A percentile compares a stretch with the other conserved stretches of the same genome.
Evolutionary conservation across 495 filamentous ascomycete species (phyloP).

Genomic region (Podospora sp.): DNA sequence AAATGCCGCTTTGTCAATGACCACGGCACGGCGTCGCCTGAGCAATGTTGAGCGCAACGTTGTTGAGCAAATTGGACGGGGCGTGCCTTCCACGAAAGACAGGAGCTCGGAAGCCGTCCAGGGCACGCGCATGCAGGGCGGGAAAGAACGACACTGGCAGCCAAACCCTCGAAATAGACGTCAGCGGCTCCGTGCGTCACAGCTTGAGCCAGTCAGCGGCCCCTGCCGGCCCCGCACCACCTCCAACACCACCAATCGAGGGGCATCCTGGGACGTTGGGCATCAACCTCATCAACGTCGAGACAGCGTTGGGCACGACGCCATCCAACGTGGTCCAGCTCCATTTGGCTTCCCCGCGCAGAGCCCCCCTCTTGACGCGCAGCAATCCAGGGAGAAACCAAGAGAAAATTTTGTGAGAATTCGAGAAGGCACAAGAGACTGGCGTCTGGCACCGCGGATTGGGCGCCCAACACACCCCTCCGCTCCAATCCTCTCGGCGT

Average conservation of each 20-base stretch:
- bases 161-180: constrained; percentile 28
- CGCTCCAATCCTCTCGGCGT: not conserved
- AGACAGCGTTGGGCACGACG: constrained; percentile 31
- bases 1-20: not conserved
- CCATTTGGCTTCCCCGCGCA: constrained; percentile 28
- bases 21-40: constrained; percentile 2
- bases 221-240: constrained; percentile 6
- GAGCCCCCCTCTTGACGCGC: constrained; percentile 17
- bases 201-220: constrained; percentile 6
- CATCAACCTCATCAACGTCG: constrained; percentile 21
- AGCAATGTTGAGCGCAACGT: not conserved
- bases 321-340: constrained; percentile 29
- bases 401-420: not conserved
- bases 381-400: not conserved
- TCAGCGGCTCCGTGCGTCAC: constrained; percentile 31
- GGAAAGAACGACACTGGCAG: constrained; percentile 19
- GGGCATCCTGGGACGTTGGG: constrained; percentile 24
- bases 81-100: not conserved
- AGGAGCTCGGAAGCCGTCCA: not conserved
- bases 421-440: not conserved
- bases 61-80: not conserved
- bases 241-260: constrained; percentile 29
- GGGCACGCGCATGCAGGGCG: constrained; percentile 4
- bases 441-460: constrained; percentile 12
- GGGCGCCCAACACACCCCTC: constrained; percentile 21